These are phyloP conservation scores for Cymbopogon citratus DNA, from an alignment of 176 grass and related monocot genomes.

Conservation along the genomic window DNA sequence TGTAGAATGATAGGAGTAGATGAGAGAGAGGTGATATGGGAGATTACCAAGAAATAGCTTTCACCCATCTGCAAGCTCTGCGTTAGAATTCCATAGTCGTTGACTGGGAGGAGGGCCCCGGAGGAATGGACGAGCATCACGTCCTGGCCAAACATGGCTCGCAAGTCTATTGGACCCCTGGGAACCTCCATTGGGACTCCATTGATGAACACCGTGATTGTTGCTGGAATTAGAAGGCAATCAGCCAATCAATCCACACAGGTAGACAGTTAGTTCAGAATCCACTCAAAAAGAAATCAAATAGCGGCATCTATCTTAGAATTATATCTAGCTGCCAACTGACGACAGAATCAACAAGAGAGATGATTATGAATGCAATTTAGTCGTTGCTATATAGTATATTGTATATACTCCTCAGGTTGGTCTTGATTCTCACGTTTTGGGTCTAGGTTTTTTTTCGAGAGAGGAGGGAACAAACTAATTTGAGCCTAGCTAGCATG, in stretches of 20 bases:
- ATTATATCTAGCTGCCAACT: neutral
- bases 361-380: neutral
- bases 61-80: conserved; percentile 93
- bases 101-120: conserved; percentile 72
- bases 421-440: neutral
- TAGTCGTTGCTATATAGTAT: neutral
- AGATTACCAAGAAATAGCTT: conserved; percentile 89
- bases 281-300: neutral
- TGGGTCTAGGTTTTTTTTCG: neutral
- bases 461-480: neutral
- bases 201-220: conserved; percentile 96
- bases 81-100: conserved; percentile 72
- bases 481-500: neutral
- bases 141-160: conserved; percentile 80
- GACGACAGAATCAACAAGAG: conserved; percentile 14
- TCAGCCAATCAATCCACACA: conserved; percentile 28
- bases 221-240: conserved; percentile 60
- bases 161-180: conserved; percentile 70
- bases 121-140: conserved; percentile 76
- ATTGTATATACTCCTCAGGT: neutral
- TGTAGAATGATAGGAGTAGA: too few relatives aligned
- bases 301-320: neutral
- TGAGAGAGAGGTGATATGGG: neutral
- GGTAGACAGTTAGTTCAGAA: conserved; percentile 7
- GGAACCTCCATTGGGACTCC: conserved; percentile 77